Percentiles rank a stretch among this genome's conserved stretches.
These are phyloP conservation scores for Coniochaeta ligniaria DNA, from an alignment of 2,329 filamentous ascomycete genomes.

Conservation along the genomic window DNA sequence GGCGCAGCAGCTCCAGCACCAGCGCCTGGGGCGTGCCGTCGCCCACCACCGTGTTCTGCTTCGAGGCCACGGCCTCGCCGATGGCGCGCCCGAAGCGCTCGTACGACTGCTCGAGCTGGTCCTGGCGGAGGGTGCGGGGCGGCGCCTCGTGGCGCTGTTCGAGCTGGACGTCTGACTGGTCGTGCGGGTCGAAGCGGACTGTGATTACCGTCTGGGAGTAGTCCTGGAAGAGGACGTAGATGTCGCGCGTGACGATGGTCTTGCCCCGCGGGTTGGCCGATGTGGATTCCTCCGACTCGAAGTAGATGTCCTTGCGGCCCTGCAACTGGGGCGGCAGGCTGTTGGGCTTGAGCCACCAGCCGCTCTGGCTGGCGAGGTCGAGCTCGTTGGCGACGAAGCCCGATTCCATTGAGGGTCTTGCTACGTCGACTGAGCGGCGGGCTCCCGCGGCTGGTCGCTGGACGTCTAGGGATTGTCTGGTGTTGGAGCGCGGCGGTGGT, in stretches of 20 bases:
- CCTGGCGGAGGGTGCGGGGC: slow-evolving; percentile 75
- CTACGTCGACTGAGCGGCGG: slow-evolving; percentile 65
- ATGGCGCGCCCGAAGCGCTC: slow-evolving; percentile 75
- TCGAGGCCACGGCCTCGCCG: slow-evolving; percentile 58
- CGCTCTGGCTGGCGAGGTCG: slow-evolving; percentile 64
- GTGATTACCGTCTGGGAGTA: slow-evolving; percentile 93
- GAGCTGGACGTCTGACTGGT: slow-evolving; percentile 64
- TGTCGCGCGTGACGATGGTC: slow-evolving; percentile 66
- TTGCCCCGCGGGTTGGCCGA: slow-evolving; percentile 53
- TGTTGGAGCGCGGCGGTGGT: slow-evolving; percentile 22
- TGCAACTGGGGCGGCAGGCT: slow-evolving; percentile 76
- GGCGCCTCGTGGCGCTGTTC: slow-evolving; percentile 85
- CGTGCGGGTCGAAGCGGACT: slow-evolving; percentile 67
- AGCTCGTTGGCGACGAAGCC: slow-evolving; percentile 85
- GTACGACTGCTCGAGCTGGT: slow-evolving; percentile 85
- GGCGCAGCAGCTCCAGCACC: slow-evolving; percentile 70
- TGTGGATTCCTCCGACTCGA: slow-evolving; percentile 72
- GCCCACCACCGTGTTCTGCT: slow-evolving; percentile 74
- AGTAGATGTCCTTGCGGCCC: slow-evolving; percentile 73
- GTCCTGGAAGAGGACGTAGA: slow-evolving; percentile 88
- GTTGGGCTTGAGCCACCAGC: slow-evolving; percentile 84
- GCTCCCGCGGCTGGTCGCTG: slow-evolving; percentile 37
- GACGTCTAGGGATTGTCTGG: slow-evolving; percentile 57
- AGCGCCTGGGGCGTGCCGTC: slow-evolving; percentile 77
- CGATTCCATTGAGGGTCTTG: slow-evolving; percentile 67